Base-by-base conservation (phyloP, 768 basidiomycete genomes). In the Mycena sanguinolenta region DNA sequence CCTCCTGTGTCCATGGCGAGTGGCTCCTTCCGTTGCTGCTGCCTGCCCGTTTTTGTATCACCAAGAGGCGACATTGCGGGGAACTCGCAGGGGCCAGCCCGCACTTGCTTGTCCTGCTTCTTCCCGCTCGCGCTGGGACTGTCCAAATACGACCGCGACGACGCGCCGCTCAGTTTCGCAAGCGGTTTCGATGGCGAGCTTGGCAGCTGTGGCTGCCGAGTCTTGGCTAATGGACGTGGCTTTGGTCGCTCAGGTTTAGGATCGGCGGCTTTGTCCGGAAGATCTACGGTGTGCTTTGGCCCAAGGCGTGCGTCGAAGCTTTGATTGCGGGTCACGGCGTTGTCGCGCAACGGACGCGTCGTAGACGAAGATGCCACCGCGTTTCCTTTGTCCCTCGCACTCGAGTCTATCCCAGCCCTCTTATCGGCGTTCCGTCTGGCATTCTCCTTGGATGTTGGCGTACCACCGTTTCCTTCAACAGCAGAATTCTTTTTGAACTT, bases 381-480 rank as follows among this genome's bases (percentile, higher is more conserved):
- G 46, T 65, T 73, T 46, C 66, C 61, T 23, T 61, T 73, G 38
- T 70, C 58, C 32, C 7, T 1, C 21, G 42, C 54, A 5, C 5
- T 13, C 32, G 30, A n/a, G 2, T n/a, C 30, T 9, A 21, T 0
- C 23, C 25, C 30, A 17, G 30, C 23, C 39, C 57, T 49, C 46
- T 27, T 52, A 27, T 57, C 64, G 16, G 27, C 57, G 16, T 10
- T 44, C 16, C 71, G 57, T 53, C 39, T 23, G n/a, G 65, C 42
- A 28, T 72, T 72, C 71, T 72, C 71, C 62, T 72, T 72, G n/a
- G 44, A 72, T 17, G 71, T 64, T 9, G 67, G 62, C 4, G 36
- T 44, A 3, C 28, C 36, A 46, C n/a, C n/a, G 0, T 65, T 53
- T 13, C 23, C 52, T 36, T 71, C 65, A 4, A 36, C 23, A 36